Conservation (phyloP, 306 rosid species). For the Hippophae tibetana region DNA sequence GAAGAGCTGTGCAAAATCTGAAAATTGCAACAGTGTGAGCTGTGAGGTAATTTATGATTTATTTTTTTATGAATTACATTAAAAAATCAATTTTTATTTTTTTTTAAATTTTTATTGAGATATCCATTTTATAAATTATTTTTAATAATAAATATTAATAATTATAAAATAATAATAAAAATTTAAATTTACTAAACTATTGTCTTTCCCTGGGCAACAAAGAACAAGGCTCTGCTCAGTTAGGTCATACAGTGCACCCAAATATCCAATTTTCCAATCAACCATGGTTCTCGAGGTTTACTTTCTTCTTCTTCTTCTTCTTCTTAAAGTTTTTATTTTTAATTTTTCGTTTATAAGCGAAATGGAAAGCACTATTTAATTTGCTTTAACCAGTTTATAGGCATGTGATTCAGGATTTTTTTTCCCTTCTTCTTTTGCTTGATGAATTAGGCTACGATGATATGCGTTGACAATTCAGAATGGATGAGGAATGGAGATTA, state of each 20-base stretch:
- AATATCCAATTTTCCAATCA: not conserved
- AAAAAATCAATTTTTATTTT: too few relatives aligned
- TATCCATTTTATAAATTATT: too few relatives aligned
- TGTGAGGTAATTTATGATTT: too few relatives aligned
- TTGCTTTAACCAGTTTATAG: not conserved
- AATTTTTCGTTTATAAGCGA: not conserved
- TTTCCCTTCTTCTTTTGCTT: not conserved
- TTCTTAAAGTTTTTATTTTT: not conserved
- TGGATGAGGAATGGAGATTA: slow-evolving; percentile 85
- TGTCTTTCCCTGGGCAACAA: not conserved
- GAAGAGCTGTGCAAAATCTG: too few relatives aligned
- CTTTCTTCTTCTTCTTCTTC: not conserved
- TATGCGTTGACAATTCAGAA: slow-evolving; percentile 75
- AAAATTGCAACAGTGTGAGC: too few relatives aligned
- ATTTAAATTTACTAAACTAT: too few relatives aligned
- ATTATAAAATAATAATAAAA: too few relatives aligned
- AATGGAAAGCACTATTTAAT: not conserved
- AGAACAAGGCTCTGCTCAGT: not conserved
- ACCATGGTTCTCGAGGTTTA: slow-evolving; percentile 24
- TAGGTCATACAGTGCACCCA: not conserved
- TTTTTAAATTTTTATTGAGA: too few relatives aligned
- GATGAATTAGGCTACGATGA: slow-evolving; percentile 58
- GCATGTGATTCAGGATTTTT: slow-evolving; percentile 23
- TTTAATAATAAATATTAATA: too few relatives aligned
- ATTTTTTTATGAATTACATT: too few relatives aligned